Percentiles rank a stretch among this genome's conserved stretches.
phyloP scores from a whole-genome alignment of 2,329 filamentous ascomycete species.

The Penicillium sp. region DNA sequence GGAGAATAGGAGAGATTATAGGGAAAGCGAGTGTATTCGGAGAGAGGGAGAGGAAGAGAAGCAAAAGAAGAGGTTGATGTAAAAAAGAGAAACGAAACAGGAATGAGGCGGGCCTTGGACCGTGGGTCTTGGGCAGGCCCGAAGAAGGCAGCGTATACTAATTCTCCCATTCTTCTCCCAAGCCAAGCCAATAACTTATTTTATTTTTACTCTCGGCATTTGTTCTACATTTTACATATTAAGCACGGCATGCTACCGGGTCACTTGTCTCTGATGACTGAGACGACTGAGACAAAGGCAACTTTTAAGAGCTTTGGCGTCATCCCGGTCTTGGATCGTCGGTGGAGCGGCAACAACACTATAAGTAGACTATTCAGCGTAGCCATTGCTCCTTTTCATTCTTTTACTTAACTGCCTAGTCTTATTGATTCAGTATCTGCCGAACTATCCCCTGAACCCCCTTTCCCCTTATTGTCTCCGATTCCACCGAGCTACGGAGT shows the following conservation, averaged over 20 bases:
- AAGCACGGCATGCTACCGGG: no score
- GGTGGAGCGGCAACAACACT: conserved; percentile 9
- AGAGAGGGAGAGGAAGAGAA: neutral
- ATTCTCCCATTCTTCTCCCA: neutral
- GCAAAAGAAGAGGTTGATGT: neutral
- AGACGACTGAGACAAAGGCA: neutral
- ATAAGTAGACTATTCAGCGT: conserved; percentile 5
- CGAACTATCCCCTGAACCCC: neutral
- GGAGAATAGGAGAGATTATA: neutral
- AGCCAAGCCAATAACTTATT: conserved; percentile 1
- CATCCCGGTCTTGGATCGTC: conserved; percentile 1
- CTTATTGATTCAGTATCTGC: neutral
- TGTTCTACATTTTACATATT: neutral
- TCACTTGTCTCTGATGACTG: neutral
- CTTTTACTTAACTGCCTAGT: neutral
- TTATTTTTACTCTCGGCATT: neutral
- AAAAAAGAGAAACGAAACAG: neutral
- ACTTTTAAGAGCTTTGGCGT: neutral
- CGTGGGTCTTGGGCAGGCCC: neutral
- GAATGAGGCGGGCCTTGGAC: neutral
- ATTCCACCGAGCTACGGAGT: neutral
- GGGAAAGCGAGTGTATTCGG: neutral
- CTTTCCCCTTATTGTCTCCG: neutral
- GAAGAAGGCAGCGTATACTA: neutral
- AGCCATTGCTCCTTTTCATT: neutral